Base-by-base conservation (phyloP, 1,284 basidiomycete species). In the Heterobasidion parviporum region DNA sequence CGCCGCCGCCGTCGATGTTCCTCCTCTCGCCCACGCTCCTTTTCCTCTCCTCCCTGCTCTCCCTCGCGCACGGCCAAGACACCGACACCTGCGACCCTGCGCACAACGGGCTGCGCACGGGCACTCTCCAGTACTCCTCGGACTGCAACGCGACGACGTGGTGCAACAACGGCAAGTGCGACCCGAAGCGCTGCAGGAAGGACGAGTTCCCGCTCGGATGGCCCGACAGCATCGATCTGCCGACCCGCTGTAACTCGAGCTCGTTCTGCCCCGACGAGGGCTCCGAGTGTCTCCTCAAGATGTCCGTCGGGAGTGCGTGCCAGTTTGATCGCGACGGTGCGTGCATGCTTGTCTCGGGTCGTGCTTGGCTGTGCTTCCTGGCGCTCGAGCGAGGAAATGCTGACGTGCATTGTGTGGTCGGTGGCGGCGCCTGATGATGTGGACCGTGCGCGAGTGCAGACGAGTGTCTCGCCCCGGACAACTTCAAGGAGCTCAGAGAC, bases 281-380 rank as follows among this genome's bases (percentile, higher is more conserved):
- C 60, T 83, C 86, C 63, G 73, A 70, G 2, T 95, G 92, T 71
- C 79, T 86, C 65, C 62, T 70, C 10, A 64, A 87, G 46, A 72
- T 89, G 6, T 53, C 78, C 0, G 80, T 91, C 0, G 85, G 79
- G 33, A 83, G 81, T 59, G 64, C 77, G 12, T 95, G 92, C 71
- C 91, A 94, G 70, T 80, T 94, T 57, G 89, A 94, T 68, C 83
- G 92, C 54, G 93, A 95, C 69, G 91, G 92, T 91, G 60, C 60
- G 56, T 56, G 26, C 26, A 6, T 26, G 26, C 26, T 6, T 26
- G 26, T 26, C 26, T 26, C 26, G 26, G 26, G 26, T 26, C 3
- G 26, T n/a, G 6, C 48, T 6, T 12, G 18, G 48, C 20, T 26
- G 26, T 26, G 26, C 26, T 26, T 26, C 4, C 26, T 26, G 26